These are phyloP conservation scores for Hypoxylon perforatum DNA, from an alignment of 495 filamentous ascomycete species.

Conservation along the genomic window DNA sequence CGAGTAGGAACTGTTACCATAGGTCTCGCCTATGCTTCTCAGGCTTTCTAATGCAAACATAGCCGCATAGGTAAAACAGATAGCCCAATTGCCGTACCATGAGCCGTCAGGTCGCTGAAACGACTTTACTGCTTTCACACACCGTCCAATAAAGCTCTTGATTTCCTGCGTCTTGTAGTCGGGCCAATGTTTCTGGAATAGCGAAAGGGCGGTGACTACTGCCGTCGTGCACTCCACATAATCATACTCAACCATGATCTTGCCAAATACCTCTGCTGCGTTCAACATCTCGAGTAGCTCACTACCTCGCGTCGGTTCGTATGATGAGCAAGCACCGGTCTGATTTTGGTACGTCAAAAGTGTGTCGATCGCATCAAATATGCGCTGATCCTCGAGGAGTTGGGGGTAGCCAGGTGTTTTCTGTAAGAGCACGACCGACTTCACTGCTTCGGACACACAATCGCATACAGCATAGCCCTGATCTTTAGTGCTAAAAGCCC, in stretches of 20 bases:
- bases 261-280: conserved; percentile 94
- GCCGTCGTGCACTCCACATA: conserved; percentile 98
- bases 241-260: conserved; percentile 98
- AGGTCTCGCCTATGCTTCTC: conserved; percentile 82
- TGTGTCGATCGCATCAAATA: conserved; percentile 90
- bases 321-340: conserved; percentile 89
- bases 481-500: conserved; percentile 91
- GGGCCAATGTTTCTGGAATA: conserved; percentile 85
- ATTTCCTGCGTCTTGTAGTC: conserved; percentile 83
- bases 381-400: conserved; percentile 76
- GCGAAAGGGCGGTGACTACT: conserved; percentile 85
- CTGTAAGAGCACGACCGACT: conserved; percentile 87
- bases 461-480: conserved; percentile 97
- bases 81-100: conserved; percentile 98
- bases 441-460: conserved; percentile 90
- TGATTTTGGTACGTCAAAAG: conserved; percentile 91
- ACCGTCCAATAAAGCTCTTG: conserved; percentile 71
- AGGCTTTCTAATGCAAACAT: conserved; percentile 96
- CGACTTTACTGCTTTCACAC: conserved; percentile 82
- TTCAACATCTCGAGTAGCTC: conserved; percentile 85
- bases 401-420: conserved; percentile 78
- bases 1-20: conserved; percentile 74
- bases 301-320: conserved; percentile 83
- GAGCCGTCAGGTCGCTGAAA: conserved; percentile 84
- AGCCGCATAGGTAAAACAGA: conserved; percentile 95